Evolutionary conservation across 768 basidiomycete genomes (phyloP), one percentile per base, ranked within the genome.

Genomic region (Termitomyces sp.): DNA sequence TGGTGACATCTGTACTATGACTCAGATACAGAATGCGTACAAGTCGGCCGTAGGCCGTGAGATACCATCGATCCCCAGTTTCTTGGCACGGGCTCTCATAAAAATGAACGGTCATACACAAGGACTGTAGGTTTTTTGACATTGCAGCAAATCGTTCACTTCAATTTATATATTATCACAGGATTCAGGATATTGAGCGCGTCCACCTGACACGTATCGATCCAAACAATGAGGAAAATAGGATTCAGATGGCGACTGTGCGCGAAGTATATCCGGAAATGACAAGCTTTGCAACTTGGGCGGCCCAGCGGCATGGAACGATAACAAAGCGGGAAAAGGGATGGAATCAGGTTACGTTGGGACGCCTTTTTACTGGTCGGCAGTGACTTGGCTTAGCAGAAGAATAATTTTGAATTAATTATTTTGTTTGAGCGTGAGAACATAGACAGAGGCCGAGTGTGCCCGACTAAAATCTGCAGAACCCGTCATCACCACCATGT

Each of bases 401-500:
- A 12, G 8, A 38, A 32, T 41, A 40, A 53, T 40, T 32, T 32
- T 33, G 12, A 9, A 53, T 28, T 41, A 33, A 44, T 35, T 47
- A 35, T 32, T 44, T 35, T 55, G 23, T 7, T 43, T 1, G 9
- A 12, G 53, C 44, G 55, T 56, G 55, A 33, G 55, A 56, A 56
- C 16, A 26, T 18, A 7, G 20, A 18, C 16, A 4, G 2, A 16
- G 14, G 46, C 78, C 80, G 79, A 76, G 70, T 66, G 69, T 70
- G 66, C 74, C 78, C 77, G 77, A 78, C 64, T 59, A 56, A 61
- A 60, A 59, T 55, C 53, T 57, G 57, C 23, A 58, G 35, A 50
- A 58, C 66, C 35, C 63, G 54, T 44, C 53, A 43, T 67, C 64
- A 61, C 61, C 60, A 61, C 68, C 70, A 67, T 82, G 79, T 72